phyloP scores from a whole-genome alignment of 805 yeast genomes.

The Starmerella kuoi region DNA sequence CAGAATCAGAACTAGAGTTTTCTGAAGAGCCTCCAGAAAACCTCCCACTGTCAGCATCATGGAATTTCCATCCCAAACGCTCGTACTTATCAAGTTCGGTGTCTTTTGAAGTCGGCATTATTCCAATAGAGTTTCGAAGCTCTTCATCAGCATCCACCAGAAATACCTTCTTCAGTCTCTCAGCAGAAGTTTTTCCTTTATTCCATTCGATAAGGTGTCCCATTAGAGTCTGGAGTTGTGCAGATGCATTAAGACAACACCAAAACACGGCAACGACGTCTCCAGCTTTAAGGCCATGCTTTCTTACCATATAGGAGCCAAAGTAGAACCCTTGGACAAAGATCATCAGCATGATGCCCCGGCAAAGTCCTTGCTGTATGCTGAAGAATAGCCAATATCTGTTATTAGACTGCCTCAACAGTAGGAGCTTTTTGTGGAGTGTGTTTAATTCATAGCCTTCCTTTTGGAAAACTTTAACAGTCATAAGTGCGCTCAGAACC shows the following conservation, averaged over 20 bases:
- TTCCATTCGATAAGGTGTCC: conserved; percentile 50
- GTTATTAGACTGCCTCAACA: conserved; percentile 34
- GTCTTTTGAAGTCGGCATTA: conserved; percentile 12
- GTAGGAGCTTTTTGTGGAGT: conserved; percentile 30
- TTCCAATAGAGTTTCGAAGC: conserved; percentile 22
- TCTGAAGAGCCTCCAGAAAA: not conserved
- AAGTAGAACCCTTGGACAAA: conserved; percentile 91
- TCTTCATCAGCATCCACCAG: conserved; percentile 16
- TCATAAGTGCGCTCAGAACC: conserved; percentile 47
- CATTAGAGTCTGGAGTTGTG: conserved; percentile 43
- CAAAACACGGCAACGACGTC: conserved; percentile 72
- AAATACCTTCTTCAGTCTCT: conserved; percentile 37
- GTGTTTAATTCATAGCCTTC: conserved; percentile 39
- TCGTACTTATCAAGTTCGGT: not conserved
- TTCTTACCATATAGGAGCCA: conserved; percentile 56
- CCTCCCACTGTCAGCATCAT: not conserved
- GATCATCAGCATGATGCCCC: conserved; percentile 51
- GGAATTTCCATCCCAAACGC: conserved; percentile 10
- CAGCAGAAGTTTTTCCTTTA: conserved; percentile 60
- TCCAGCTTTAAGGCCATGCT: conserved; percentile 42
- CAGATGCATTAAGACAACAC: conserved; percentile 64
- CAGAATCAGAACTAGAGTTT: not conserved
- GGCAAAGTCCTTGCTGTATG: conserved; percentile 44
- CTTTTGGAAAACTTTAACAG: conserved; percentile 53
- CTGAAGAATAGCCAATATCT: conserved; percentile 37